Conservation (phyloP, 164 flowering plant genomes). For the Vitis rupestris region DNA sequence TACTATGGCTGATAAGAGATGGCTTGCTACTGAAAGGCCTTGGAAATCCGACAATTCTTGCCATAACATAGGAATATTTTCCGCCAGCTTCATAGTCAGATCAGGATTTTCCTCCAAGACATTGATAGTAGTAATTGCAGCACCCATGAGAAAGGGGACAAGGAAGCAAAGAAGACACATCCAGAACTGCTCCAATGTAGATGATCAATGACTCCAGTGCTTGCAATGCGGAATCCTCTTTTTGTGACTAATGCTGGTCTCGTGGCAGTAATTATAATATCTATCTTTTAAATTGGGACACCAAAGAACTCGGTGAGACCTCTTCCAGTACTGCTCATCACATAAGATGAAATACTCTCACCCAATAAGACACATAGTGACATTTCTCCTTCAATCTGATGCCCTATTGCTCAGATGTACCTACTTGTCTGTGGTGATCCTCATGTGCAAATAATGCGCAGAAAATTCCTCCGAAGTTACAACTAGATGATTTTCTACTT, state of each 20-base stretch:
- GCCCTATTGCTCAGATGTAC: constrained; percentile 42
- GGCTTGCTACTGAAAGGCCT: constrained; percentile 67
- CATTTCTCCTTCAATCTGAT: neutral
- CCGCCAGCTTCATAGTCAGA: constrained; percentile 44
- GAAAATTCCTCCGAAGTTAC: constrained; percentile 44
- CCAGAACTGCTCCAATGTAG: too few relatives aligned
- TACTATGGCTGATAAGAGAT: constrained; percentile 76
- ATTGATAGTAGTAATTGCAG: constrained; percentile 74
- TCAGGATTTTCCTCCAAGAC: constrained; percentile 58
- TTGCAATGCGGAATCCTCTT: too few relatives aligned
- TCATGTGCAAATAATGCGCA: constrained; percentile 79
- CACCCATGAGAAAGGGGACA: constrained; percentile 96
- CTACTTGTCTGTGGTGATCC: constrained; percentile 69
- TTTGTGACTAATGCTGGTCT: too few relatives aligned
- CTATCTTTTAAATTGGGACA: too few relatives aligned
- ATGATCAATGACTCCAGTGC: too few relatives aligned
- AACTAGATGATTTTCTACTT: constrained; percentile 26
- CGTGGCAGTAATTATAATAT: too few relatives aligned
- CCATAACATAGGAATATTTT: constrained; percentile 60
- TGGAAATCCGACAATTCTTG: constrained; percentile 62
- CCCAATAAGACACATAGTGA: too few relatives aligned
- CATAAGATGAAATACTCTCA: too few relatives aligned
- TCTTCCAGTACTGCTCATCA: too few relatives aligned
- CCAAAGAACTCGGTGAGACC: too few relatives aligned
- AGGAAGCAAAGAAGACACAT: constrained; percentile 95